phyloP scores from a whole-genome alignment of 1,284 basidiomycete genomes.

The Grifola frondosa region DNA sequence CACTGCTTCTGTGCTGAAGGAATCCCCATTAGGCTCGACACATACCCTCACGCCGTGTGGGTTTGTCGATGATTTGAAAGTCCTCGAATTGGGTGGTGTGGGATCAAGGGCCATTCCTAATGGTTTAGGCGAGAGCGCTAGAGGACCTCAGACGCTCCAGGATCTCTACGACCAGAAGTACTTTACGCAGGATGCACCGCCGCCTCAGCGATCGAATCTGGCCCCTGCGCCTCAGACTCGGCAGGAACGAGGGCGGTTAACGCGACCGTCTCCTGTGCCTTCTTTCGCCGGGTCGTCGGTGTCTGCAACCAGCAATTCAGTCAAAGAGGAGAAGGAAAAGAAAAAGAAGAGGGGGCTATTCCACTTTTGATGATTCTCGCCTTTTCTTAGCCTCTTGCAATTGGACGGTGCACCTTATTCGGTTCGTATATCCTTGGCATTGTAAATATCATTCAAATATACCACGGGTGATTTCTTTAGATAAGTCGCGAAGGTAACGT shows the following conservation, averaged over 20 bases:
- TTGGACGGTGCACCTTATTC: conserved; percentile 12
- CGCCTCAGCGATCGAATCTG: conserved; percentile 42
- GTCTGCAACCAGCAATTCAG: conserved; percentile 43
- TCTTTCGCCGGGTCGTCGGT: conserved; percentile 51
- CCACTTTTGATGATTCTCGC: conserved; percentile 45
- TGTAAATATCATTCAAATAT: conserved; percentile 5
- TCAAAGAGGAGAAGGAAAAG: conserved; percentile 44
- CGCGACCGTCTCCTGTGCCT: conserved; percentile 34
- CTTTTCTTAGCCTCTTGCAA: background rate
- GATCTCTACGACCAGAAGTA: conserved; percentile 79
- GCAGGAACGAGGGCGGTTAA: conserved; percentile 24
- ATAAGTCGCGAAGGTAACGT: no score
- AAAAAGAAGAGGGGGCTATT: conserved; percentile 84
- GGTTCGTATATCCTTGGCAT: conserved; percentile 1
- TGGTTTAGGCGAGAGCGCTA: conserved; percentile 57
- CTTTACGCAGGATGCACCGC: conserved; percentile 61
- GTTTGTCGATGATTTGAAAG: conserved; percentile 86
- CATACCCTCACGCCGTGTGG: conserved; percentile 82
- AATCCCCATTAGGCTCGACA: conserved; percentile 75
- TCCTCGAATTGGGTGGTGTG: conserved; percentile 76
- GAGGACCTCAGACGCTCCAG: conserved; percentile 55
- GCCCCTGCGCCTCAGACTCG: conserved; percentile 31
- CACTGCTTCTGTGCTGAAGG: background rate
- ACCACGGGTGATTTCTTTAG: no score
- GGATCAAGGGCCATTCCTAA: conserved; percentile 75